Conservation (phyloP, 139 green algal species). For the Pleodorina starrii region DNA sequence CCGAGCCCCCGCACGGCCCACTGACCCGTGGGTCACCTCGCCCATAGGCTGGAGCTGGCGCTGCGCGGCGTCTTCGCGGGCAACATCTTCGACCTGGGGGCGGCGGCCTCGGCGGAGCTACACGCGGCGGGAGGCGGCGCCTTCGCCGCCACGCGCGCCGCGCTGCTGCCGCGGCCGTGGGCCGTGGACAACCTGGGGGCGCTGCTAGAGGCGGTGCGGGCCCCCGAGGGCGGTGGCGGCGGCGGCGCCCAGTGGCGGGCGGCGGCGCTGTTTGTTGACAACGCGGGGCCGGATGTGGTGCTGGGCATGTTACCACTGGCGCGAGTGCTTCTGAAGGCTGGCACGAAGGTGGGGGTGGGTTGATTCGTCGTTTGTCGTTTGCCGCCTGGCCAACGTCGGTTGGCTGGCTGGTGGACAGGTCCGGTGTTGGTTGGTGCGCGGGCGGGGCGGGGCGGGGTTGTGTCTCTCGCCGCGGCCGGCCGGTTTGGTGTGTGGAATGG, state of each 20-base stretch:
- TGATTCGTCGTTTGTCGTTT: too few relatives aligned
- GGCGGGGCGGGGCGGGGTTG: too few relatives aligned
- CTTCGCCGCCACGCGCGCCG: slow-evolving; percentile 69
- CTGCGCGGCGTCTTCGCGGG: slow-evolving; percentile 82
- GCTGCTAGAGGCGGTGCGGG: slow-evolving; percentile 48
- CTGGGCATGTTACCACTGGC: slow-evolving; percentile 92
- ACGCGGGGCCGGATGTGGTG: slow-evolving; percentile 90
- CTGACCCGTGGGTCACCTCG: too few relatives aligned
- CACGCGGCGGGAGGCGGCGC: slow-evolving; percentile 45
- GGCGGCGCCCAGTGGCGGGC: slow-evolving; percentile 64
- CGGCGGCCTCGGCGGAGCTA: slow-evolving; percentile 64
- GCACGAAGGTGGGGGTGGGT: slow-evolving; percentile 69
- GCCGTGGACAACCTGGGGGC: slow-evolving; percentile 88
- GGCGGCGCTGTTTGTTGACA: slow-evolving; percentile 94
- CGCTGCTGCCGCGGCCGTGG: slow-evolving; percentile 82
- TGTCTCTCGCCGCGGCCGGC: too few relatives aligned
- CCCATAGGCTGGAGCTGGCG: slow-evolving; percentile 65
- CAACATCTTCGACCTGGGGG: slow-evolving; percentile 95
- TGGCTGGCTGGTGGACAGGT: too few relatives aligned
- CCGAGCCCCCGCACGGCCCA: too few relatives aligned
- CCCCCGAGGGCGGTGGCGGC: too few relatives aligned
- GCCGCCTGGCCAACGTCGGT: too few relatives aligned
- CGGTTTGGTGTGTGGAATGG: too few relatives aligned
- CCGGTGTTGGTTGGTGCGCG: too few relatives aligned
- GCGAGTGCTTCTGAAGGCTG: slow-evolving; percentile 82